These are phyloP conservation scores for Meredithiella fracta DNA, from an alignment of 2,329 filamentous ascomycete species.

Conservation along the genomic window DNA sequence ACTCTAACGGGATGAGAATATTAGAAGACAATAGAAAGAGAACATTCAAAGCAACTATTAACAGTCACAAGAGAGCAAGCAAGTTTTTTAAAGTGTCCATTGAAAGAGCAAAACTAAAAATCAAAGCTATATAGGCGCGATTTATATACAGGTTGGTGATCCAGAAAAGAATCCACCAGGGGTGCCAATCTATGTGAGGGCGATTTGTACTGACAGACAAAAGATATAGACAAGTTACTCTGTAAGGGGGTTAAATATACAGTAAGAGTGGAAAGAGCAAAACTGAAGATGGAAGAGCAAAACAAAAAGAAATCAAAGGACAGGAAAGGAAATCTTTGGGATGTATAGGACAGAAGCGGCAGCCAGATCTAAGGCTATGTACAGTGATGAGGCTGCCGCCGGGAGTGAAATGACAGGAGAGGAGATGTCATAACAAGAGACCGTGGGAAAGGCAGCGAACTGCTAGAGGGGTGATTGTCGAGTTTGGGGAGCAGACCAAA, in stretches of 20 bases:
- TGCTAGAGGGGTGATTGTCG: not conserved
- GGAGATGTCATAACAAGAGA: not conserved
- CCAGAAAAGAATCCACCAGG: not conserved
- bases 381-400: conserved; percentile 3
- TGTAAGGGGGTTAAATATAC: not conserved
- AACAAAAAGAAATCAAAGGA: conserved; percentile 6
- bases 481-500: not conserved
- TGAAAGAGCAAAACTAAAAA: conserved; percentile 8
- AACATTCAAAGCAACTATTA: not conserved
- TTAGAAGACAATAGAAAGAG: too few relatives aligned
- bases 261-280: conserved; percentile 1
- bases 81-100: conserved; percentile 3
- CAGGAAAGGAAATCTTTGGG: not conserved
- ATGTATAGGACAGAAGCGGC: conserved; percentile 5
- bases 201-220: conserved; percentile 4
- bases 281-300: conserved; percentile 3
- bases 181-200: not conserved
- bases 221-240: not conserved
- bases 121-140: conserved; percentile 1
- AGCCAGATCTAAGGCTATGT: conserved; percentile 8
- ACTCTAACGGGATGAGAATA: too few relatives aligned
- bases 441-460: not conserved
- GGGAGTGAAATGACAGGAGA: not conserved
- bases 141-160: conserved; percentile 4
- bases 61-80: not conserved